These are phyloP conservation scores for Alternaria hordeiaustralica DNA, from an alignment of 2,329 filamentous ascomycete genomes.

Conservation along the genomic window DNA sequence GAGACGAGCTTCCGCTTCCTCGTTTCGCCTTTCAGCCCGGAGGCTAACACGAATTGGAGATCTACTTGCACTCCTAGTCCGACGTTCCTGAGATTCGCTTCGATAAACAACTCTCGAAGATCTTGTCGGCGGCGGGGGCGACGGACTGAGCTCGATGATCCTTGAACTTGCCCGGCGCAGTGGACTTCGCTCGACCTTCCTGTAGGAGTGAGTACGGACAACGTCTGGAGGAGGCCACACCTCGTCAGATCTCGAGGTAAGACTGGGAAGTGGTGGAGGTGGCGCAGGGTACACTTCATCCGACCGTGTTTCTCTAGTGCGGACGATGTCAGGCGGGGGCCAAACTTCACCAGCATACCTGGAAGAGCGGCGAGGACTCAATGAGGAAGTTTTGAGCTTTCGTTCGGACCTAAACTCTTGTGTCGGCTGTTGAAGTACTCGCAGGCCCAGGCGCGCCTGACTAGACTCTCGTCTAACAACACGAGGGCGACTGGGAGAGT, in stretches of 20 bases:
- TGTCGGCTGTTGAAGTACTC: slow-evolving; percentile 28
- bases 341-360: slow-evolving; percentile 24
- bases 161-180: slow-evolving; percentile 19
- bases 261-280: slow-evolving; percentile 3
- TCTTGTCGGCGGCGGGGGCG: slow-evolving; percentile 28
- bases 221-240: slow-evolving; percentile 34
- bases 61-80: slow-evolving; percentile 16
- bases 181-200: slow-evolving; percentile 14
- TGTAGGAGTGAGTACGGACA: slow-evolving; percentile 31
- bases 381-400: slow-evolving; percentile 24
- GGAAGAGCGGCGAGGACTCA: slow-evolving; percentile 27
- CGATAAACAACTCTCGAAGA: slow-evolving; percentile 22
- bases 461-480: slow-evolving; percentile 24
- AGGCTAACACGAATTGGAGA: slow-evolving; percentile 14
- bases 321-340: slow-evolving; percentile 27
- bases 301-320: slow-evolving; percentile 2
- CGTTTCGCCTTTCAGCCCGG: slow-evolving; percentile 12
- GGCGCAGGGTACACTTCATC: slow-evolving; percentile 1
- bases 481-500: slow-evolving; percentile 26
- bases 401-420: slow-evolving; percentile 12
- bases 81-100: slow-evolving; percentile 23
- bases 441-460: slow-evolving; percentile 31
- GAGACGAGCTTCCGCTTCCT: slow-evolving; percentile 32
- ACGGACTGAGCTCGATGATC: slow-evolving; percentile 33
- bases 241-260: slow-evolving; percentile 17